Evolutionary conservation across 2,329 filamentous ascomycete genomes (phyloP).

Genomic region (Massarina eburnea): DNA sequence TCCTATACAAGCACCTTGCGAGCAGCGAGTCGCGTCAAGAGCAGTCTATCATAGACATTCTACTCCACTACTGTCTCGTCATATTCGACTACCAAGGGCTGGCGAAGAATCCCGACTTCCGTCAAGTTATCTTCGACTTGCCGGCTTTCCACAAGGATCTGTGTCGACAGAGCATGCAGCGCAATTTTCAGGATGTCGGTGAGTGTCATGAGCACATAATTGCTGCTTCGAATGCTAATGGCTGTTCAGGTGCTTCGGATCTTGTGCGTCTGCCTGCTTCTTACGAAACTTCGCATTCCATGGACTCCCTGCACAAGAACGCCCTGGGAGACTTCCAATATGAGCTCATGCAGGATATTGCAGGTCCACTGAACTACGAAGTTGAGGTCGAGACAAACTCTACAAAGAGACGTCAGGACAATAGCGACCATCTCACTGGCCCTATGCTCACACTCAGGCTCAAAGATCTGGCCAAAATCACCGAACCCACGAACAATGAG

Average conservation of each 20-base stretch:
- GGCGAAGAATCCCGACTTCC: conserved; percentile 39
- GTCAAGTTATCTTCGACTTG: conserved; percentile 38
- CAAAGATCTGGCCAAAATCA: background rate
- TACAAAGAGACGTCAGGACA: background rate
- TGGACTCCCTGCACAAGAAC: conserved; percentile 7
- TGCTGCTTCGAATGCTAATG: background rate
- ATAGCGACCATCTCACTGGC: conserved; percentile 1
- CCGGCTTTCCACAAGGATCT: conserved; percentile 46
- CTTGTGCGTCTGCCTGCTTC: conserved; percentile 14
- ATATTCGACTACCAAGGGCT: conserved; percentile 43
- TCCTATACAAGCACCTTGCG: conserved; percentile 33
- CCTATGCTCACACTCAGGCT: conserved; percentile 13
- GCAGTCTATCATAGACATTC: conserved; percentile 38
- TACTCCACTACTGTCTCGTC: conserved; percentile 48
- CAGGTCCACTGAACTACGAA: conserved; percentile 2
- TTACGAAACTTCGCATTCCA: conserved; percentile 9
- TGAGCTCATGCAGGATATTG: conserved; percentile 10
- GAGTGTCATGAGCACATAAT: conserved; percentile 17
- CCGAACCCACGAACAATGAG: background rate
- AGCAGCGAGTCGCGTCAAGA: conserved; percentile 22
- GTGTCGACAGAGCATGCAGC: conserved; percentile 39
- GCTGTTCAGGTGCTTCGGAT: conserved; percentile 9
- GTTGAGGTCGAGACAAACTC: background rate
- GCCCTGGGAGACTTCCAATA: conserved; percentile 19
- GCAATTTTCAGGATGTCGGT: conserved; percentile 47